Base-by-base conservation (phyloP, 2,329 filamentous ascomycete genomes). In the Venturia nashicola region DNA sequence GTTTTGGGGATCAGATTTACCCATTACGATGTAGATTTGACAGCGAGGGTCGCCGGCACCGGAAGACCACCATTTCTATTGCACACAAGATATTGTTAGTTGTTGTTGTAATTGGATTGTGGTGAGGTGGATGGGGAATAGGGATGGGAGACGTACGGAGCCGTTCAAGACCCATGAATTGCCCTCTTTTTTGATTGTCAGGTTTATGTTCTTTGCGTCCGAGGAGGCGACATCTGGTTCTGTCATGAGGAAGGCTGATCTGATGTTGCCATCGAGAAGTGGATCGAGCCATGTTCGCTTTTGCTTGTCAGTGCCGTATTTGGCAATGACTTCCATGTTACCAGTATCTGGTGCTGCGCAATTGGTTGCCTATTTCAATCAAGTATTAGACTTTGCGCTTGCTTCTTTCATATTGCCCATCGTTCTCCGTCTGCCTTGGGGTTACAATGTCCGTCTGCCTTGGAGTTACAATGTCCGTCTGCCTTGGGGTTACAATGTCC, bases 51-150 rank as follows among this genome's bases (percentile, higher is more conserved):
- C 94, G 65, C 94, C 94, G 20, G 92, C 91, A 68, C 94, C 94
- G 67, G 90, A 96, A 36, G 91, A 96, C 94, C 94, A 99, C 94
- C 94, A 99, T 90, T 99, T 99, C 85, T 93, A 67, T 64, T 34
- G 9, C 14, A 20, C 46, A 27, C 27, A 27, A 27, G 23, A 11
- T 5, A 40, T 27, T 27, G 59, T 61, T 42, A 60, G 39, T 16
- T 61, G 34, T 40, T 16, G 48, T 44, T 32, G 18, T 18, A n/a
- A 1, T 3, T 3, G 51, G 14, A 23, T 34, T 59, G 43, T 20
- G 20, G 12, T 39, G n/a, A 0, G 27, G n/a, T 36, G 16, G 8
- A 4, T 32, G 16, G 57, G 40, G 6, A 32, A 32, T 54, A 51
- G n/a, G 16, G 39, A 40, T n/a, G 23, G 42, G 8, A 39, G 16